These are phyloP conservation scores for Przewalskia tangutica DNA, from an alignment of 257 asterid species.

Conservation along the genomic window DNA sequence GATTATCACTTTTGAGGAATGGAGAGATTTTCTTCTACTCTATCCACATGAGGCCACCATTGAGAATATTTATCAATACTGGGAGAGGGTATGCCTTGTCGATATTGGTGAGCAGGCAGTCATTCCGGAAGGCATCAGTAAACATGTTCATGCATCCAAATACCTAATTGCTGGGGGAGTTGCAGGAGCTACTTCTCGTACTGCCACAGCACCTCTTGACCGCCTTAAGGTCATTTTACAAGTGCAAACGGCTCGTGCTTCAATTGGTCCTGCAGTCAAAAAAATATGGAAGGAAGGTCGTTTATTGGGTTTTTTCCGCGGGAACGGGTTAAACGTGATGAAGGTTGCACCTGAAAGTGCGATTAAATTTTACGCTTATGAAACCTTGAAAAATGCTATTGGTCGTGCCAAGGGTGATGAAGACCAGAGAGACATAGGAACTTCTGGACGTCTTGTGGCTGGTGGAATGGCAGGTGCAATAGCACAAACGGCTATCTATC, in stretches of 20 bases:
- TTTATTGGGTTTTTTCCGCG: slow-evolving; percentile 67
- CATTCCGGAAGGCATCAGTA: slow-evolving; percentile 95
- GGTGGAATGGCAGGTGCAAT: slow-evolving; percentile 99
- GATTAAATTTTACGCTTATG: slow-evolving; percentile 80
- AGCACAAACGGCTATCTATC: slow-evolving; percentile 91
- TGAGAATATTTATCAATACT: slow-evolving; percentile 83
- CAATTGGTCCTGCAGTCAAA: slow-evolving; percentile 60
- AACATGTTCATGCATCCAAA: slow-evolving; percentile 74
- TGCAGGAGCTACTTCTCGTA: slow-evolving; percentile 97
- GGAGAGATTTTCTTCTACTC: slow-evolving; percentile 94
- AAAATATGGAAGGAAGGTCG: slow-evolving; percentile 76
- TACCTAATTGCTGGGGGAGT: slow-evolving; percentile 95
- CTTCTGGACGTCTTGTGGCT: slow-evolving; percentile 60
- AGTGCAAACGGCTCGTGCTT: slow-evolving; percentile 73
- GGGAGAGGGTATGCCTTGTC: slow-evolving; percentile 89
- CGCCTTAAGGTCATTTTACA: slow-evolving; percentile 85
- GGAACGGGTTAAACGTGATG: slow-evolving; percentile 82
- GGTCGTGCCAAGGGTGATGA: slow-evolving; percentile 37
- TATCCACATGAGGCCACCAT: slow-evolving; percentile 95
- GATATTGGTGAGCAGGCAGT: slow-evolving; percentile 98
- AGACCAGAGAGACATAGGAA: slow-evolving; percentile 52
- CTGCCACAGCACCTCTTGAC: slow-evolving; percentile 96
- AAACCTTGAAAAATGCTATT: slow-evolving; percentile 55
- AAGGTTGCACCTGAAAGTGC: slow-evolving; percentile 99
- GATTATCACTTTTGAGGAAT: slow-evolving; percentile 90